Base-by-base conservation (phyloP, 495 filamentous ascomycete species). In the Immersiella caudata region DNA sequence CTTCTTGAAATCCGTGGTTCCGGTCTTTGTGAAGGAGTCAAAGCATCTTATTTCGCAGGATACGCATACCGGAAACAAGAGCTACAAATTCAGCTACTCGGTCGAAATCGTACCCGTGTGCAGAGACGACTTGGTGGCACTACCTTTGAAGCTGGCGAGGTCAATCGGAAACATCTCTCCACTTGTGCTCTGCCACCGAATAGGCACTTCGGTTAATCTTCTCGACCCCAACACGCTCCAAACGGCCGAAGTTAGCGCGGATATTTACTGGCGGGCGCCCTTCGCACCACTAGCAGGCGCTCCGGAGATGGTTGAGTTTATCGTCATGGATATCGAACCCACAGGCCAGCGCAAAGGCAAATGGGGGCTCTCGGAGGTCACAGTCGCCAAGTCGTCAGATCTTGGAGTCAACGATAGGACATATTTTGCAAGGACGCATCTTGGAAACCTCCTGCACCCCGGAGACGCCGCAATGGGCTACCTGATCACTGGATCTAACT, bases 401-500 rank as follows among this genome's bases (percentile, higher is more conserved):
- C 83, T 99, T n/a, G 93, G 94, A 59, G 82, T 84, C 27, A 97
- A 97, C 74, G 89, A 94, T 74, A 89, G 79, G 55, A 93, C 90
- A 2, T 98, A 93, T 80, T 93, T 93, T 74, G 88, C 89, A 16
- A 84, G 93, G 50, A 97, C 94, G 12, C 96, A 99, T 78, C 85
- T 99, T 3, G 96, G 96, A 40, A 87, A 86, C 62, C 82, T 97
- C 49, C 82, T 99, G 7, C 91, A 95, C 75, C 86, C 92, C 0
- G 96, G 96, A 59, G 96, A 99, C 80, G 91, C 90, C 0, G 96
- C 90, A 0, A 86, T 98, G 74, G 96, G 96, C 0, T 99, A 97
- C 78, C 88, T 94, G 76, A 76, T 99, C 21, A 88, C 87, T 1
- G 93, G 92, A 21, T 86, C 93, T 27, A 94, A 96, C 76, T 97